phyloP scores from a whole-genome alignment of 78 protist species.

The Trichosphaerium sp. region DNA sequence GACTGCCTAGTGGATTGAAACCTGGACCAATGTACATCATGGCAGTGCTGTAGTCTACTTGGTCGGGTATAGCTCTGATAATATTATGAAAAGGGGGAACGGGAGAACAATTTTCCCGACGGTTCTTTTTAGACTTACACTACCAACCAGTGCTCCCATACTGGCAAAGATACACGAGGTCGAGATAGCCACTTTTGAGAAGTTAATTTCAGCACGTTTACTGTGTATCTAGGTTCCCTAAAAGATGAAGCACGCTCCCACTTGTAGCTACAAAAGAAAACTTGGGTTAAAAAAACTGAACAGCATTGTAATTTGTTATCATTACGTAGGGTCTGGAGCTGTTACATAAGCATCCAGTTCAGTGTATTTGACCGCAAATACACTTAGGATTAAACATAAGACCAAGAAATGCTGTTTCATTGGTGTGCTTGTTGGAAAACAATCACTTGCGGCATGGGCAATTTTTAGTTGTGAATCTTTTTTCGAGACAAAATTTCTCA shows the following conservation, averaged over 20 bases:
- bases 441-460: too few species aligned
- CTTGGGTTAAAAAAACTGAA: not conserved
- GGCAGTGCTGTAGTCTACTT: not conserved
- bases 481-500: too few species aligned
- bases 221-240: not conserved
- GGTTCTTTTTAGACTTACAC: conserved; percentile 21
- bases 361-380: too few species aligned
- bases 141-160: conserved; percentile 45
- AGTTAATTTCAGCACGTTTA: conserved; percentile 27
- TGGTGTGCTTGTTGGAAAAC: too few species aligned
- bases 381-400: too few species aligned
- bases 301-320: not conserved
- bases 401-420: too few species aligned
- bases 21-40: conserved; percentile 31
- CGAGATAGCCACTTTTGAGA: conserved; percentile 43
- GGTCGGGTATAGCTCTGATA: conserved; percentile 39
- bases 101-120: too few species aligned
- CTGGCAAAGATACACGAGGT: conserved; percentile 18
- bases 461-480: too few species aligned
- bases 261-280: conserved; percentile 12
- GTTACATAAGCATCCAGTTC: conserved; percentile 40
- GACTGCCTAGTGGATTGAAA: too few species aligned
- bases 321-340: conserved; percentile 25
- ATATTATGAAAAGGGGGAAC: too few species aligned
- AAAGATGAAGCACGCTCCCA: conserved; percentile 31